Percentiles rank a stretch among this genome's conserved stretches.
phyloP scores from a whole-genome alignment of 768 basidiomycete species.

The Arthromyces matolae region DNA sequence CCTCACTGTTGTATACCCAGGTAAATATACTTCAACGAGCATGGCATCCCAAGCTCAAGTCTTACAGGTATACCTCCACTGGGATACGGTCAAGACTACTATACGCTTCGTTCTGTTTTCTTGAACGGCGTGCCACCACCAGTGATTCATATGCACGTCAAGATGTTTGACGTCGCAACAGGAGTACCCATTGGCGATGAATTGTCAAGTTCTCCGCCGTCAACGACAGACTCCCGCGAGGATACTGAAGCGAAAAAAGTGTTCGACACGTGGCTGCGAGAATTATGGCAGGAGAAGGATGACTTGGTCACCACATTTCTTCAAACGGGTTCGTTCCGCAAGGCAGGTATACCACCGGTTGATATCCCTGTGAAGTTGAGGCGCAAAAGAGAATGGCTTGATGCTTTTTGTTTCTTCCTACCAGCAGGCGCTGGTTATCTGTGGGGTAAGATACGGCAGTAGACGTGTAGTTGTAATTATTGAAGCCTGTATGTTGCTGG shows the following conservation, averaged over 20 bases:
- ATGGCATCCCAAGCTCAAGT: not conserved
- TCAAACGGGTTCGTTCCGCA: conserved; percentile 44
- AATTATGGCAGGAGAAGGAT: conserved; percentile 87
- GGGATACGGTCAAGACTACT: conserved; percentile 84
- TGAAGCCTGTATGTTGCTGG: conserved; percentile 1
- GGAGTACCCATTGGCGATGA: conserved; percentile 71
- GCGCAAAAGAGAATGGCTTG: conserved; percentile 49
- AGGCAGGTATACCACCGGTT: conserved; percentile 24
- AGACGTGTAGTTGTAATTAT: too few species aligned
- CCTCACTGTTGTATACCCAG: conserved; percentile 88
- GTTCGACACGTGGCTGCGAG: conserved; percentile 84
- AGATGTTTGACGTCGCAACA: conserved; percentile 64
- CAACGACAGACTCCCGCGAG: conserved; percentile 23
- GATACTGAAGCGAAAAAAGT: conserved; percentile 52
- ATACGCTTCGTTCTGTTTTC: conserved; percentile 88
- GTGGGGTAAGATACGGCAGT: conserved; percentile 39
- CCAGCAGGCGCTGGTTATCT: conserved; percentile 51
- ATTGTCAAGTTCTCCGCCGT: conserved; percentile 28
- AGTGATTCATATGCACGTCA: conserved; percentile 80
- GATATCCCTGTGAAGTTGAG: conserved; percentile 62
- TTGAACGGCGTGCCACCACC: conserved; percentile 79
- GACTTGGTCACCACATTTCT: conserved; percentile 65
- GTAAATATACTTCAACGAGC: too few species aligned
- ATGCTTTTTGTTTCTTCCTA: conserved; percentile 70
- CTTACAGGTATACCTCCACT: conserved; percentile 66